Evolutionary conservation across 345 rosid species (phyloP).

Genomic region (Firmiana major): DNA sequence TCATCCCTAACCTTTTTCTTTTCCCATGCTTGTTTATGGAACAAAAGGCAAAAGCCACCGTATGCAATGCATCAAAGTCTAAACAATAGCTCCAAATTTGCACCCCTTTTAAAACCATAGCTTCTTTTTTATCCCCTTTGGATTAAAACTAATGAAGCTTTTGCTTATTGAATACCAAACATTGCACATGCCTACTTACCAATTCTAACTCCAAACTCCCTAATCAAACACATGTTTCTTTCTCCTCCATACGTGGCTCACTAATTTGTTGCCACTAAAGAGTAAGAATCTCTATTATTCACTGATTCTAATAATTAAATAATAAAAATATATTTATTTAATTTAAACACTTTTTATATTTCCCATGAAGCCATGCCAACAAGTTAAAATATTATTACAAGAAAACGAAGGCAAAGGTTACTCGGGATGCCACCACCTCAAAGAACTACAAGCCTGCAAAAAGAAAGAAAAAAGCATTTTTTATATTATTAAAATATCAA

Average conservation of each 20-base stretch:
- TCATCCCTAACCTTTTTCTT: too few relatives aligned
- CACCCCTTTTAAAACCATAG: not conserved
- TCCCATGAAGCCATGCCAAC: not conserved
- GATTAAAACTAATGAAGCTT: not conserved
- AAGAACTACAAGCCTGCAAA: not conserved
- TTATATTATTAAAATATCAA: too few relatives aligned
- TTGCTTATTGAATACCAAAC: not conserved
- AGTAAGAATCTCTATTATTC: not conserved
- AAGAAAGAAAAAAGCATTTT: not conserved
- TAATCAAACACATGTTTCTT: not conserved
- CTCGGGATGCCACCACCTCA: conserved; percentile 2
- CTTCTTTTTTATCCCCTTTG: not conserved
- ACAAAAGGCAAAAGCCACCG: not conserved
- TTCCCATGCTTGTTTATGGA: too few relatives aligned
- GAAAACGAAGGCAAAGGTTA: not conserved
- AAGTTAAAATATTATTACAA: not conserved
- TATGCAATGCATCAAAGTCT: not conserved
- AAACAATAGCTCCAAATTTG: not conserved
- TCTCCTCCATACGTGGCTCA: not conserved
- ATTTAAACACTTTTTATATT: not conserved
- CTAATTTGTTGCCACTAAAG: not conserved
- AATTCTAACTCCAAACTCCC: not conserved
- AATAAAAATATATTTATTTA: not conserved
- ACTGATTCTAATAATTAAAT: not conserved
- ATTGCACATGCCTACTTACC: not conserved